Percentiles rank a stretch among this genome's conserved stretches.
phyloP scores from a whole-genome alignment of 225 moss, liverwort and hornwort species.

The Sphagnum contortum region DNA sequence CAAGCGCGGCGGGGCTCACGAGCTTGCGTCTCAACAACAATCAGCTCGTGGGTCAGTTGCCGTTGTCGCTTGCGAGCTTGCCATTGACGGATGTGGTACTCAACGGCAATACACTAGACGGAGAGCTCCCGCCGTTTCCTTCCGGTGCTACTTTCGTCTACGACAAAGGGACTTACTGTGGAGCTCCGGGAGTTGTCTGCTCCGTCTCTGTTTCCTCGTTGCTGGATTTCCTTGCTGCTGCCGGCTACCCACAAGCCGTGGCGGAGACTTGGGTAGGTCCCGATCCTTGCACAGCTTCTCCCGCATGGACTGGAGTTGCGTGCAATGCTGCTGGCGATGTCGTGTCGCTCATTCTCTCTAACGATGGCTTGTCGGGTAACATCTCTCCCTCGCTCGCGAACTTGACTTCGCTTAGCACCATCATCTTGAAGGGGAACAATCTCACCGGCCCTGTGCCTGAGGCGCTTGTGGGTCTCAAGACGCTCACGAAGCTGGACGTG shows the following conservation, averaged over 20 bases:
- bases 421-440: slow-evolving; percentile 41
- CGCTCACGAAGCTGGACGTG: slow-evolving; percentile 51
- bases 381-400: slow-evolving; percentile 56
- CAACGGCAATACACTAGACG: slow-evolving; percentile 24
- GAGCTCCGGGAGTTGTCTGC: slow-evolving; percentile 40
- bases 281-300: slow-evolving; percentile 35
- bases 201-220: slow-evolving; percentile 41
- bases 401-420: slow-evolving; percentile 39
- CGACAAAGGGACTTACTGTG: slow-evolving; percentile 28
- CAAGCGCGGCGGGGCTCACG: slow-evolving; percentile 19
- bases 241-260: slow-evolving; percentile 39
- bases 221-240: slow-evolving; percentile 60
- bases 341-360: slow-evolving; percentile 19
- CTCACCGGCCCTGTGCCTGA: slow-evolving; percentile 53
- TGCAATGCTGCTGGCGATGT: slow-evolving; percentile 19
- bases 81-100: slow-evolving; percentile 11
- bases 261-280: slow-evolving; percentile 58
- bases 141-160: background rate
- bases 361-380: slow-evolving; percentile 29
- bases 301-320: slow-evolving; percentile 46
- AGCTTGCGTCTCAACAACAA: slow-evolving; percentile 24
- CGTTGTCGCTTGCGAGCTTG: slow-evolving; percentile 13
- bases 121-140: slow-evolving; percentile 22
- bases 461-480: slow-evolving; percentile 33
- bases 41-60: slow-evolving; percentile 26